These are phyloP conservation scores for Isoetes taiwanensis DNA, from an alignment of 75 land plant species.

Conservation along the genomic window DNA sequence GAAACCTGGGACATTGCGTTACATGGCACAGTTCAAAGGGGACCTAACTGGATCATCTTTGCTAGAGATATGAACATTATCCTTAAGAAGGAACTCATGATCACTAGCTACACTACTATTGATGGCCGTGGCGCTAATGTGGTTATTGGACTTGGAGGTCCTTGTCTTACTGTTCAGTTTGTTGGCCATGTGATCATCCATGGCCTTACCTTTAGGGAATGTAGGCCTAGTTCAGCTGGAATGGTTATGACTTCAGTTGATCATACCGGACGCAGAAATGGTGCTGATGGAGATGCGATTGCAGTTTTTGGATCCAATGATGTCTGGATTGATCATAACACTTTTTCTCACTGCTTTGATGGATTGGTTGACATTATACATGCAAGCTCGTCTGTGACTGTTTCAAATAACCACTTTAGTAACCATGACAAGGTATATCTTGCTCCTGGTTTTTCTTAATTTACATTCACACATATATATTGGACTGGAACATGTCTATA, in stretches of 20 bases:
- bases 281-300: slow-evolving; percentile 4
- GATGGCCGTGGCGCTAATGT: slow-evolving; percentile 31
- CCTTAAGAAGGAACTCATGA: slow-evolving; percentile 15
- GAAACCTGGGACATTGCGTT: slow-evolving; percentile 15
- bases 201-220: not conserved
- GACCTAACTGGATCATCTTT: slow-evolving; percentile 31
- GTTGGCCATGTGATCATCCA: not conserved
- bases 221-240: not conserved
- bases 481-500: no score
- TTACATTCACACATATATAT: not conserved
- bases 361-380: slow-evolving; percentile 4
- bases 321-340: not conserved
- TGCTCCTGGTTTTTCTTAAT: not conserved
- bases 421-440: slow-evolving; percentile 4
- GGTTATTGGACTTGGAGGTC: not conserved
- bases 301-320: slow-evolving; percentile 1
- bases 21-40: no score
- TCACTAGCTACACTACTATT: slow-evolving; percentile 21
- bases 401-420: not conserved
- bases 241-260: not conserved
- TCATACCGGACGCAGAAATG: not conserved
- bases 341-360: not conserved
- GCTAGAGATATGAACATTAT: slow-evolving; percentile 10
- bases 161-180: not conserved
- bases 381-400: not conserved